Evolutionary conservation across 441 rosid genomes (phyloP).

Genomic region (Rhodomyrtus psidioides): DNA sequence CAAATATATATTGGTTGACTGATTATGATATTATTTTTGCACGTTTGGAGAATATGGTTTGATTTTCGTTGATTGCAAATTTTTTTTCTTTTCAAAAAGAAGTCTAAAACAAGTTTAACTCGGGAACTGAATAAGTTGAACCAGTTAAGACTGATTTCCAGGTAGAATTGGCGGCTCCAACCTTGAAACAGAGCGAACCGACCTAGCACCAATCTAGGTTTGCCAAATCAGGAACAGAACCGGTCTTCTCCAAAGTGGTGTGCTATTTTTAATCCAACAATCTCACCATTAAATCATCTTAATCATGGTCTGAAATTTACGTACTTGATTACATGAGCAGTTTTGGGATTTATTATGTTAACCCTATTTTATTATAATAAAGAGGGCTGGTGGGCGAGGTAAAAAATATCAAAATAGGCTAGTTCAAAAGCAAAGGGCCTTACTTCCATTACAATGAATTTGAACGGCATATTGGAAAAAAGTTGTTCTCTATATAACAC

Average conservation of each 20-base stretch:
- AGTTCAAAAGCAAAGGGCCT: background rate
- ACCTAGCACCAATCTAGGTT: rapidly evolving
- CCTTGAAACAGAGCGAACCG: rapidly evolving
- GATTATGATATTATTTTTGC: too few relatives aligned
- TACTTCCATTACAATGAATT: too few relatives aligned
- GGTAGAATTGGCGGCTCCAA: rapidly evolving
- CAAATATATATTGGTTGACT: background rate
- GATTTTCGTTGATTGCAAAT: background rate
- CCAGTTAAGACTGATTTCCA: rapidly evolving
- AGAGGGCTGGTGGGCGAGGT: background rate
- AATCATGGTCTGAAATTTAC: too few relatives aligned
- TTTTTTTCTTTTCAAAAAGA: background rate
- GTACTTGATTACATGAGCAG: background rate
- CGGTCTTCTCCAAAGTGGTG: background rate
- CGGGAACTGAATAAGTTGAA: rapidly evolving
- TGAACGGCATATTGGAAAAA: too few relatives aligned
- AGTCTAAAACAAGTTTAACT: background rate
- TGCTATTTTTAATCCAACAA: background rate
- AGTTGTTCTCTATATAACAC: too few relatives aligned
- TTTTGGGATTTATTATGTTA: background rate
- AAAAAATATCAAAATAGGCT: background rate
- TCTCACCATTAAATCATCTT: too few relatives aligned
- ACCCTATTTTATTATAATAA: too few relatives aligned
- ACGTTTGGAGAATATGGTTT: background rate
- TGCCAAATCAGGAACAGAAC: rapidly evolving